Base-by-base conservation (phyloP, 192 early-diverging fungal genomes). In the Coemansia javaensis region DNA sequence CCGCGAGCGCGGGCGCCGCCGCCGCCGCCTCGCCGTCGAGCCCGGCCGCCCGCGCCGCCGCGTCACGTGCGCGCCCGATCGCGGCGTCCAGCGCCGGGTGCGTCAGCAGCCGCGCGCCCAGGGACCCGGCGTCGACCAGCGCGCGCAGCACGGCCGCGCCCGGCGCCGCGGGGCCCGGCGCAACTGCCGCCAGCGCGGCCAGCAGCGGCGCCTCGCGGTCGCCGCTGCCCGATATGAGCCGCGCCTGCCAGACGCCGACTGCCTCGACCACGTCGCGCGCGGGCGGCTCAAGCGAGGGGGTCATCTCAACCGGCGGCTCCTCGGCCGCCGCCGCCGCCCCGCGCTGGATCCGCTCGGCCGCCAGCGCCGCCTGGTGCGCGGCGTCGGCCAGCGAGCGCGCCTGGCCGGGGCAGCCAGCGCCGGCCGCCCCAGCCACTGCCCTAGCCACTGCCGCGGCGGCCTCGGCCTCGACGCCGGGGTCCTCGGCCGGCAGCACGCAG, bases 261-360 rank as follows among this genome's bases (percentile, higher is more conserved):
- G 52, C 50, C 4, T 46, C 54, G 0, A 50, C 23, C 1, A 58
- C 36, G 10, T 60, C 54, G 15, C 36, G 38, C 27, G 69, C 27
- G 8, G 36, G 43, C 1, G 56, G 55, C 30, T 51, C 52, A 50
- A 32, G 44, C n/a, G 35, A n/a, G n/a, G n/a, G 21, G 3, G 13
- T 11, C 16, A 41, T 13, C 43, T 4, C 16, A 13, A n/a, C n/a
- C n/a, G n/a, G n/a, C n/a, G n/a, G n/a, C n/a, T n/a, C n/a, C 8
- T 48, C 44, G 21, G 25, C 15, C 20, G 25, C 32, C 0, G 44
- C 63, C 1, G 43, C 46, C 5, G 33, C 53, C 11, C 71, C 64
- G 14, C 71, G 63, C 59, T 75, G 59, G 20, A 56, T 40, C 12
- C 69, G 63, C 36, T 73, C 69, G 2, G 69, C 48, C 2, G 48